phyloP scores from a whole-genome alignment of 2,329 filamentous ascomycete genomes.

The Laburnicola sp. region DNA sequence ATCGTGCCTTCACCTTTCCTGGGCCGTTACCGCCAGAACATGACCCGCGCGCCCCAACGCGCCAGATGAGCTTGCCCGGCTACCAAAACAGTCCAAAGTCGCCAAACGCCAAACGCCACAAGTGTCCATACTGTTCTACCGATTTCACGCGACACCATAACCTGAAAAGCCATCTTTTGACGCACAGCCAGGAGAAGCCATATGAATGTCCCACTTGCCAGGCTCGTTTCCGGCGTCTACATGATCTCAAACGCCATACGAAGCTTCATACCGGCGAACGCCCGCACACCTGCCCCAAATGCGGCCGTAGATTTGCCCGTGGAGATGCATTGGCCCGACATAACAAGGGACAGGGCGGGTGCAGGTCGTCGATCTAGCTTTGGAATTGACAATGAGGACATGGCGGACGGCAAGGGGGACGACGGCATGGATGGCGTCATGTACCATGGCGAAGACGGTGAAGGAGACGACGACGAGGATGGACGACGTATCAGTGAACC shows the following conservation, averaged over 20 bases:
- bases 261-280: constrained; percentile 97
- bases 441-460: constrained; percentile 61
- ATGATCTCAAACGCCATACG: constrained; percentile 93
- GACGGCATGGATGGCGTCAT: constrained; percentile 67
- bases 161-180: constrained; percentile 93
- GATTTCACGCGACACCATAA: constrained; percentile 98
- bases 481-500: constrained; percentile 68
- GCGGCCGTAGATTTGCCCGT: constrained; percentile 89
- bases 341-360: constrained; percentile 93
- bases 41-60: constrained; percentile 55
- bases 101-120: constrained; percentile 84
- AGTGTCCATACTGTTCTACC: constrained; percentile 93
- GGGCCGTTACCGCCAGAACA: constrained; percentile 56
- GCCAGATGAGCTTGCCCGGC: constrained; percentile 63
- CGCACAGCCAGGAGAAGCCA: constrained; percentile 97
- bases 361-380: constrained; percentile 89
- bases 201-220: constrained; percentile 93
- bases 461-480: constrained; percentile 56
- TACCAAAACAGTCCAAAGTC: constrained; percentile 66
- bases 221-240: constrained; percentile 86
- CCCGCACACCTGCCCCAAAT: constrained; percentile 92
- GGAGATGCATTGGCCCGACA: constrained; percentile 93
- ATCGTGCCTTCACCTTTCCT: constrained; percentile 66
- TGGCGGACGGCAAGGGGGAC: constrained; percentile 52
- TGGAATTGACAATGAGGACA: constrained; percentile 76